Base-by-base conservation (phyloP, 2,329 filamentous ascomycete species). In the Coniella lustricola region DNA sequence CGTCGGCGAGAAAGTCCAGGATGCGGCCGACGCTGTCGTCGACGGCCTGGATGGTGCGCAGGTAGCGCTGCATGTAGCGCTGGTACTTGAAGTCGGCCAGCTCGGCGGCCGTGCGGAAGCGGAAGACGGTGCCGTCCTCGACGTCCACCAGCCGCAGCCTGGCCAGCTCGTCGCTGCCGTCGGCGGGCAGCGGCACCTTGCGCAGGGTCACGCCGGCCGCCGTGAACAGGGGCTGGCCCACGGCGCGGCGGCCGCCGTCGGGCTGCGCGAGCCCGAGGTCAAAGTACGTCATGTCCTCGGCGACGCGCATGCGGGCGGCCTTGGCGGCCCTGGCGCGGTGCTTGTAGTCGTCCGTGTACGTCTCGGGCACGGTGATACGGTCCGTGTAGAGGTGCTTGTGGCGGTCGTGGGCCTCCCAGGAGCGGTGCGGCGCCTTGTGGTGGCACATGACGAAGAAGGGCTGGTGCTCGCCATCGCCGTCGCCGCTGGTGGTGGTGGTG, bases 371-470 rank as follows among this genome's bases (percentile, higher is more conserved):
- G 10, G 61, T 62, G 37, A 76, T 60, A 1, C 66, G 66, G 8
- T 76, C 68, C 1, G 59, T 64, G 57, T 77, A 78, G 2, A 77
- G 58, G 38, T 67, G 34, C 48, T 70, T 71, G 58, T 78, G 71
- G 52, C 72, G 72, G 5, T 64, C 55, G 49, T 77, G 62, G 46
- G 63, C 75, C 54, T 77, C 73, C 74, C 75, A 77, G 13, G 64
- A 68, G 3, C 73, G 64, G 53, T 78, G 75, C 0, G 75, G 74
- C 1, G 75, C 75, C 54, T 78, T 78, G 57, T 78, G 74, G 53
- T 77, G 75, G 55, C 73, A 77, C 74, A 78, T 77, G 37, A 75
- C 55, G 55, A 76, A 77, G 59, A 77, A 77, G 0, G 73, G 73
- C 48, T 62, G 62, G 35, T 63, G 61, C 7, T 63, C 60, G 17